A percentile compares a stretch with the other conserved stretches of the same genome.
These are phyloP conservation scores for Podaxis pistillaris DNA, from an alignment of 768 basidiomycete species.

Conservation along the genomic window DNA sequence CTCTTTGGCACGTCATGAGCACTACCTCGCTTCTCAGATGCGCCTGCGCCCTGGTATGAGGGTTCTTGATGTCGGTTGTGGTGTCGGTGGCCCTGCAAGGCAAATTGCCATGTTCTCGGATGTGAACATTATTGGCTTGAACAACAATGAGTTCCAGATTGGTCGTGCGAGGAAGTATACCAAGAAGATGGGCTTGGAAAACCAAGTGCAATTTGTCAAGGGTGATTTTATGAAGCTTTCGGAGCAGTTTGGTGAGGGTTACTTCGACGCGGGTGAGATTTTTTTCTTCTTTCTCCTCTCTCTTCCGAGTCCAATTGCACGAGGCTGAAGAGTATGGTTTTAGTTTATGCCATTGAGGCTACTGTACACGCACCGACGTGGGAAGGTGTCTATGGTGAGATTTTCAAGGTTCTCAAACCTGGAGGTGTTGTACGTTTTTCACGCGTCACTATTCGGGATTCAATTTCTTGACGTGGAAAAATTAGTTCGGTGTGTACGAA, in stretches of 20 bases:
- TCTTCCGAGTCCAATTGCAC: no score
- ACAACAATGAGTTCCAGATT: slow-evolving; percentile 97
- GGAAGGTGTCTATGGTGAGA: slow-evolving; percentile 94
- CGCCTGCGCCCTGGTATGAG: slow-evolving; percentile 84
- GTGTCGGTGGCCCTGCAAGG: slow-evolving; percentile 95
- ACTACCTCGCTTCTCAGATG: slow-evolving; percentile 93
- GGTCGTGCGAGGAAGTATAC: slow-evolving; percentile 85
- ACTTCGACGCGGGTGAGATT: slow-evolving; percentile 87
- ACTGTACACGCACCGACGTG: slow-evolving; percentile 95
- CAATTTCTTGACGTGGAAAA: neutral
- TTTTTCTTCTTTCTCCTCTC: neutral
- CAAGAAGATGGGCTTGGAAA: slow-evolving; percentile 65
- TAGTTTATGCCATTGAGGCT: slow-evolving; percentile 97
- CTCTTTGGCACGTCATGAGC: slow-evolving; percentile 90
- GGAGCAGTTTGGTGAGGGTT: slow-evolving; percentile 89
- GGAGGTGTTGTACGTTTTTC: slow-evolving; percentile 80
- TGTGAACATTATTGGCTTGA: slow-evolving; percentile 78
- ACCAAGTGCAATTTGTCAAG: slow-evolving; percentile 79
- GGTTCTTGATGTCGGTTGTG: slow-evolving; percentile 97
- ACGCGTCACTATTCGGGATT: neutral
- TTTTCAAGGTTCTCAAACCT: slow-evolving; percentile 91
- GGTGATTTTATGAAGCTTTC: slow-evolving; percentile 96
- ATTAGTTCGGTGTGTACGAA: slow-evolving; percentile 96
- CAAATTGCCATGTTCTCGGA: slow-evolving; percentile 93
- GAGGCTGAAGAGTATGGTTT: slow-evolving; percentile 4